These are phyloP conservation scores for Kluyveromyces sp. DNA, from an alignment of 1,139 yeast species.

Conservation along the genomic window DNA sequence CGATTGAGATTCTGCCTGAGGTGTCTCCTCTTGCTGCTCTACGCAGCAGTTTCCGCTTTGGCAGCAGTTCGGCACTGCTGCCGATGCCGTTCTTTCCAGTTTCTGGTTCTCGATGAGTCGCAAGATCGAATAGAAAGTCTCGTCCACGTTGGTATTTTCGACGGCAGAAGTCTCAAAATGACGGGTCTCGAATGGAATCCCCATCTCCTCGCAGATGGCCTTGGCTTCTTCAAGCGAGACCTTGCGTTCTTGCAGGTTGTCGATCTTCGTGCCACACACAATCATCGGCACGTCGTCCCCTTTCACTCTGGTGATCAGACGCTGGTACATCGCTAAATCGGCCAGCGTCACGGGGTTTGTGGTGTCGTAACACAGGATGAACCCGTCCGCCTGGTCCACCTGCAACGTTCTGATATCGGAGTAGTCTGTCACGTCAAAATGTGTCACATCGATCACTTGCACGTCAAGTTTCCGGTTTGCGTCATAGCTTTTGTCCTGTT, in stretches of 20 bases:
- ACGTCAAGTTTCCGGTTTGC: constrained; percentile 13
- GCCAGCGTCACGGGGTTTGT: constrained; percentile 19
- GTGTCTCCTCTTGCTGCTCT: too few species aligned
- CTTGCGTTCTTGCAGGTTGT: constrained; percentile 14
- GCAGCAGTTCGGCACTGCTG: not conserved
- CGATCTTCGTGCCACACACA: constrained; percentile 24
- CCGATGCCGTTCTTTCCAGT: not conserved
- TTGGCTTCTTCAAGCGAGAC: constrained; percentile 10
- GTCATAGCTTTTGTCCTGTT: not conserved
- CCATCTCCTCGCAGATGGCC: constrained; percentile 14
- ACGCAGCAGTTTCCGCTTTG: not conserved
- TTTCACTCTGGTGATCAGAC: constrained; percentile 19
- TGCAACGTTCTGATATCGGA: constrained; percentile 22
- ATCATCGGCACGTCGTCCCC: constrained; percentile 21
- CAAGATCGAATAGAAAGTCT: constrained; percentile 13
- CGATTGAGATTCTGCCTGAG: not conserved
- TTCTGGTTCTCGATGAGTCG: constrained; percentile 12
- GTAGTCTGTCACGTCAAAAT: constrained; percentile 20
- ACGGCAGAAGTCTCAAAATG: constrained; percentile 25
- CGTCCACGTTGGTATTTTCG: constrained; percentile 15
- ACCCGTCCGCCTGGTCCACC: constrained; percentile 27
- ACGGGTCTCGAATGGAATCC: constrained; percentile 13
- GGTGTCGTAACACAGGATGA: constrained; percentile 25
- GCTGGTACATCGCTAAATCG: constrained; percentile 16
- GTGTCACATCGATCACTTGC: constrained; percentile 22